Evolutionary conservation across 148 eudicot genomes (phyloP), one percentile per base, ranked within the genome.

Genomic region (Linanthus parryae): DNA sequence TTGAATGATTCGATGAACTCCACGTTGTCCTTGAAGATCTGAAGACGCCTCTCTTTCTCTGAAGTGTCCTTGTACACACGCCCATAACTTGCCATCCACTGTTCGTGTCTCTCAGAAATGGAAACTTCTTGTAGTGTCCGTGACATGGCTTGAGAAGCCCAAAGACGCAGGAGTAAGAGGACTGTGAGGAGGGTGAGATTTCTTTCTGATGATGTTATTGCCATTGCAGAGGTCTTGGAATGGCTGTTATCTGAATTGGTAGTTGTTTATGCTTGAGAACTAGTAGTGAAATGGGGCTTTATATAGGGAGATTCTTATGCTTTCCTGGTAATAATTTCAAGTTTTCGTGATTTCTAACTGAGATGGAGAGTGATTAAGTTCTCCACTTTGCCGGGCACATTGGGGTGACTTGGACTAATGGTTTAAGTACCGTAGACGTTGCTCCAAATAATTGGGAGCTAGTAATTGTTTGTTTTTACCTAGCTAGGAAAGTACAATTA

Each of bases 1-100:
- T 56, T 56, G 28, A 56, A 42, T 1, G 59, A 26, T 40, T 43
- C 49, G 3, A 56, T 56, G 49, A 56, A 56, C 28, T 56, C 49
- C 8, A 29, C 59, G 30, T 56, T 56, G 23, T 56, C 47, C 13
- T 39, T 54, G 36, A 54, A 54, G 38, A 54, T 40, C 35, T 54
- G 13, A 39, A 54, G 40, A 13, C 59, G 49, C 39, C n/a, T 30
- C 28, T 40, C 59, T 17, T 56, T 56, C 48, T 56, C 59, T 7
- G 39, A 38, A 43, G 10, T 15, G 30, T 56, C 49, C 27, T 56
- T 43, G 38, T 56, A 56, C 10, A 27, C 49, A 13, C 48, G 59
- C 18, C 59, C 49, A 18, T 56, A 25, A 5, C 21, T 16, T 8
- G 49, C 33, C 59, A 56, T 56, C 59, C 59, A 56, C n/a, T 42